Evolutionary conservation across 176 grass and related monocot species (phyloP), one percentile per base, ranked within the genome.

Genomic region (Pharus latifolius): DNA sequence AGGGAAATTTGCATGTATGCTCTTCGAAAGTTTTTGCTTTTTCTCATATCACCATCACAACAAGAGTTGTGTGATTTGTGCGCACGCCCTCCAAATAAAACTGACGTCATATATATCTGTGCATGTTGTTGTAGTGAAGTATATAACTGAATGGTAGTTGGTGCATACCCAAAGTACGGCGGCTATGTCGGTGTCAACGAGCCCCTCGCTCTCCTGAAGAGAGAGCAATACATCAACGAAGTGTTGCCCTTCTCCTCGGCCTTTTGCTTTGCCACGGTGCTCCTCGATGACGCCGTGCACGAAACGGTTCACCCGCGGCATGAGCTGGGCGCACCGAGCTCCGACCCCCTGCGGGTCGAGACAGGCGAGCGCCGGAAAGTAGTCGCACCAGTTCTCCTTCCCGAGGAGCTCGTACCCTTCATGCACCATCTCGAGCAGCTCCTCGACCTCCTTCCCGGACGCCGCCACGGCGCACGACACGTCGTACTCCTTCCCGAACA

Each of bases 381-480:
- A 83, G 78, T 96, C 88, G 54, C 84, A 91, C 88, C 88, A 91
- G 78, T 96, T 96, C 67, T 80, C 82, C 91, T 69, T 82, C 1
- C 84, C 88, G 1, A 96, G 74, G 18, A 96, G 78, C 47, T 91
- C 84, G 69, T 91, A 96, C 46, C 91, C 91, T 67, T 96, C 70
- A 13, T 91, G 78, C 28, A 96, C 91, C 87, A 96, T 91, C 40
- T 43, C 56, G 15, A 88, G 49, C 22, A 96, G 74, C 68, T 83
- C 81, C 67, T 85, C 81, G 17, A 77, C 84, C 74, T 87, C 91
- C 42, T 56, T 5, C 30, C 70, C 54, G 18, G 76, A 23, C 24
- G 30, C 66, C 15, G 62, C 11, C 23, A 16, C 66, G 24, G 23
- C 33, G 43, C 19, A 49, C 63, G 78, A 78, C 73, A 84, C 68